Conservation (phyloP, 2,329 filamentous ascomycete species). For the Exophiala lecanii-corni region DNA sequence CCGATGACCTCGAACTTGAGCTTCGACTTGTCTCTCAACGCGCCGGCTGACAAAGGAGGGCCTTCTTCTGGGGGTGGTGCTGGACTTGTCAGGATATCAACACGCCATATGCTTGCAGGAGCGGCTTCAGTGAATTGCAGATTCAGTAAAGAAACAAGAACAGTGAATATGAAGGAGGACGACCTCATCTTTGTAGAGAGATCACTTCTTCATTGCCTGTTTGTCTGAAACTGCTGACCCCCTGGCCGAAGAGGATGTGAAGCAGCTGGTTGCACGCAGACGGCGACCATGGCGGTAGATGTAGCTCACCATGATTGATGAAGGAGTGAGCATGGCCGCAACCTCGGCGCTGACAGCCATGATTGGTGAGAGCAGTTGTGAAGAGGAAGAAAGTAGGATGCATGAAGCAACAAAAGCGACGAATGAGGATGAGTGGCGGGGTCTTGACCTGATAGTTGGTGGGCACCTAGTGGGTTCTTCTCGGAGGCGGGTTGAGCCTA, state of each 20-base stretch:
- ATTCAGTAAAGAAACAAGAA: constrained; percentile 13
- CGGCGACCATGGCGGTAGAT: constrained; percentile 24
- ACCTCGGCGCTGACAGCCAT: constrained; percentile 9
- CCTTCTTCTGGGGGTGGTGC: constrained; percentile 58
- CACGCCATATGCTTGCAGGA: constrained; percentile 21
- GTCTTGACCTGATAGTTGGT: not conserved
- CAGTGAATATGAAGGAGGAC: constrained; percentile 2
- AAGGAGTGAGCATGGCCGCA: constrained; percentile 4
- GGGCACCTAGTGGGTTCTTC: not conserved
- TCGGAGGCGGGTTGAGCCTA: not conserved
- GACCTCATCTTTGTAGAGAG: constrained; percentile 25
- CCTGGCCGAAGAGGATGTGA: constrained; percentile 21
- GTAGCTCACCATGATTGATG: constrained; percentile 23
- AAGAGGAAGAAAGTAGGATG: constrained; percentile 11
- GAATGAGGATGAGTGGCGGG: constrained; percentile 14
- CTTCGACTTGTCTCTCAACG: constrained; percentile 57
- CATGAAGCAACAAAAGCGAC: constrained; percentile 19
- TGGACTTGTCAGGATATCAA: constrained; percentile 52
- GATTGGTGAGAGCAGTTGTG: constrained; percentile 17
- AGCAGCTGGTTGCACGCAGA: constrained; percentile 19
- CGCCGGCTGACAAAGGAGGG: constrained; percentile 54
- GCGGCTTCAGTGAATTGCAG: constrained; percentile 11
- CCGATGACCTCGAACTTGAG: constrained; percentile 79
- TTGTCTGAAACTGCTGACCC: constrained; percentile 23
- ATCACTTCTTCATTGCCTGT: constrained; percentile 15